These are phyloP conservation scores for Talaromyces wortmannii DNA, from an alignment of 495 filamentous ascomycete species.

Conservation along the genomic window DNA sequence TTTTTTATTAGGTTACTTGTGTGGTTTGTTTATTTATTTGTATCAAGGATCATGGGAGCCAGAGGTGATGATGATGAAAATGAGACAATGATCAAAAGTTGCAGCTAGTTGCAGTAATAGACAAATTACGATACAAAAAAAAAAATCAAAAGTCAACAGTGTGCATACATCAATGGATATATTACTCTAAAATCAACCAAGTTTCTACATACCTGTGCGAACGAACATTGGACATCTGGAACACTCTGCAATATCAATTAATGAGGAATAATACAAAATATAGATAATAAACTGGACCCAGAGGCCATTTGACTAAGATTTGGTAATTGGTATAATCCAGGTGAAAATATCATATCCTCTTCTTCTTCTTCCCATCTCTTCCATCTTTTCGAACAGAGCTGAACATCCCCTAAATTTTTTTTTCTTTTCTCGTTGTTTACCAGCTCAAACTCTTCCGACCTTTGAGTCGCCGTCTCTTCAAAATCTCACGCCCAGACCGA, in stretches of 20 bases:
- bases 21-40: background rate
- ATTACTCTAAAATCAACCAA: background rate
- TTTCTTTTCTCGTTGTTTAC: constrained; percentile 13
- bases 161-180: background rate
- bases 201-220: too few relatives aligned
- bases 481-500: constrained; percentile 46
- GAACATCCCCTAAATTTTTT: background rate
- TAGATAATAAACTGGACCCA: too few relatives aligned
- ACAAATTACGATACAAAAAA: background rate
- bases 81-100: constrained; percentile 1
- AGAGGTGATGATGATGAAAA: constrained; percentile 2
- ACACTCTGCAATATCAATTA: too few relatives aligned
- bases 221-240: too few relatives aligned
- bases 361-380: background rate
- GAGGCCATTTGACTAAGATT: background rate
- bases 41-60: constrained; percentile 1
- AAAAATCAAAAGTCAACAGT: background rate
- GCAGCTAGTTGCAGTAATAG: background rate
- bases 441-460: constrained; percentile 55
- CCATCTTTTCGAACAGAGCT: background rate
- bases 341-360: background rate
- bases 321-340: constrained; percentile 3
- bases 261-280: too few relatives aligned
- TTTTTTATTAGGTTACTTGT: background rate
- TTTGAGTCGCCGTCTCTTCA: constrained; percentile 53